Base-by-base conservation (phyloP, 345 rosid species). In the Sapria himalayana region DNA sequence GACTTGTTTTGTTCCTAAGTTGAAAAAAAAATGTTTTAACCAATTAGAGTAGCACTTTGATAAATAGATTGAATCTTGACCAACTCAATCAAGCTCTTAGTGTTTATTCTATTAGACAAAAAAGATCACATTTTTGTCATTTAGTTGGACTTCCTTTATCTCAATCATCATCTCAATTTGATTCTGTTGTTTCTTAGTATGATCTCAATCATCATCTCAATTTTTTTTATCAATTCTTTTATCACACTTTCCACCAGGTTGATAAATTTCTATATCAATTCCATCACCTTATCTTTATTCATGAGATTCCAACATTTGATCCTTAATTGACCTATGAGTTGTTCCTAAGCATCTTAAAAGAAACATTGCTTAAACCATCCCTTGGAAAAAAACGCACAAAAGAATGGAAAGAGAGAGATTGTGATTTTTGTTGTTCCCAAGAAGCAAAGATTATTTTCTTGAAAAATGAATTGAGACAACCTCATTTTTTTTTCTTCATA, bases 391-490 rank as follows among this genome's bases (percentile, higher is more conserved):
- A 33, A 20, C 7, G 18, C 29, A 46, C 41, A 31, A 15, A 36
- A 21, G 51, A 36, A 47, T n/a, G 37, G 42, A 42, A 15, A 47
- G 37, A 33, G 39, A 2, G 17, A 45, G 41, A 46, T 22, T 39
- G 50, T 34, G 29, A 21, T n/a, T 46, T 46, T 36, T 48, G 25
- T 36, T 48, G 24, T 48, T 48, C 43, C 35, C 25, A 19, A 5
- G 31, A 25, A 46, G 41, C 27, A 15, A 47, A 47, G 51, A 49
- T 49, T 37, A 49, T 49, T 49, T 19, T 17, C 37, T 49, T 37
- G 37, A 25, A 25, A 1, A 49, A 49, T 39, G 53, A 38, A 49
- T 43, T 49, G 45, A 27, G 0, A 24, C 5, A 49, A 48, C 43
- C 43, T 48, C 33, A n/a, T n/a, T n/a, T 35, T 48, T 37, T 48